Conservation (phyloP, 129 eudicot genomes). For the Tagetes erecta region DNA sequence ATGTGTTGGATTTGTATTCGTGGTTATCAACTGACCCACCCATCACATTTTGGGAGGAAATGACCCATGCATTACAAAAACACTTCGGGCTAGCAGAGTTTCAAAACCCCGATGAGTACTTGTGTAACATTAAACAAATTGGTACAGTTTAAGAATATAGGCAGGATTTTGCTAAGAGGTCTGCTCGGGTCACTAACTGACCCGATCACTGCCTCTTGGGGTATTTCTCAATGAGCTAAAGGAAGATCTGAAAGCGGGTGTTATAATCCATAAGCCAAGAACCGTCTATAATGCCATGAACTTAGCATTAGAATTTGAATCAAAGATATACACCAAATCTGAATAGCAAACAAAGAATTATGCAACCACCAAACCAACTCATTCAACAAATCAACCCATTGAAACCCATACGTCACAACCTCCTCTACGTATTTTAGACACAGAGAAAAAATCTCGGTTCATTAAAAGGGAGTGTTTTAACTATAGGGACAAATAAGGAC, state of each 20-base stretch:
- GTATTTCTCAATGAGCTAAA: too few relatives aligned
- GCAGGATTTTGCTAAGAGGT: neutral
- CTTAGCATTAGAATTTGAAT: neutral
- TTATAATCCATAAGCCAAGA: neutral
- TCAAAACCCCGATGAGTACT: too few relatives aligned
- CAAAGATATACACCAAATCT: neutral
- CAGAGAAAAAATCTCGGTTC: neutral
- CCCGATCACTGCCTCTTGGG: neutral
- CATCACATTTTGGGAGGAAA: too few relatives aligned
- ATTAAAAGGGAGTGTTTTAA: neutral
- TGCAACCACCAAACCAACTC: too few relatives aligned
- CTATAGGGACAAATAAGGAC: neutral
- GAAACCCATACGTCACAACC: neutral
- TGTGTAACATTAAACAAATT: too few relatives aligned
- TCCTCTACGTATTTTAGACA: neutral
- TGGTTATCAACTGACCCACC: too few relatives aligned
- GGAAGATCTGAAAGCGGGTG: neutral
- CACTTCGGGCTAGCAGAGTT: too few relatives aligned
- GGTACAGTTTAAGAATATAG: too few relatives aligned
- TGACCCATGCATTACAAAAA: too few relatives aligned
- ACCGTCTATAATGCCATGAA: neutral
- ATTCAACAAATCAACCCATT: too few relatives aligned
- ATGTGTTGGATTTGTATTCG: too few relatives aligned
- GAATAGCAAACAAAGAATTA: too few relatives aligned
- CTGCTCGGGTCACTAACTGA: neutral